Conservation (phyloP, 306 rosid species). For the Hippophae rhamnoides region DNA sequence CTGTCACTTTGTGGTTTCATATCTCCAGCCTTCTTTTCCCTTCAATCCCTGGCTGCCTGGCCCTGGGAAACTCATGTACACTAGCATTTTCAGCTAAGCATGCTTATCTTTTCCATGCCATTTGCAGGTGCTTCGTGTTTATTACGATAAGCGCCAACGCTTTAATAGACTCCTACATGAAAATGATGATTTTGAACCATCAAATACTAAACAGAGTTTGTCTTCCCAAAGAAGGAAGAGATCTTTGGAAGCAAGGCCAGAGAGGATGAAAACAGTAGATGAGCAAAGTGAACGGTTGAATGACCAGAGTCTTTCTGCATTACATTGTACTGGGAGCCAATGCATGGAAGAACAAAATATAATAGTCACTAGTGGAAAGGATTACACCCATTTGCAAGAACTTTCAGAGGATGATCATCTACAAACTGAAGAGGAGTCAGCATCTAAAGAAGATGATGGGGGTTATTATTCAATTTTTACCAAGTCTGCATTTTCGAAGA, state of each 20-base stretch:
- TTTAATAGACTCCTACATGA: constrained; percentile 36
- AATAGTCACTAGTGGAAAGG: constrained; percentile 27
- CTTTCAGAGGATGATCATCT: constrained; percentile 33
- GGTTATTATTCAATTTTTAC: constrained; percentile 33
- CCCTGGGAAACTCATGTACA: too few species aligned
- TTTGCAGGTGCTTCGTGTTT: constrained; percentile 71
- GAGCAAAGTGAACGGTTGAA: constrained; percentile 28
- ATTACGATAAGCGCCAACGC: constrained; percentile 46
- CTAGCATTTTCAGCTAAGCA: neutral
- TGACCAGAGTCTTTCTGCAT: constrained; percentile 12
- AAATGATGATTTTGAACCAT: constrained; percentile 21
- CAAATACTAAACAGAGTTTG: constrained; percentile 23
- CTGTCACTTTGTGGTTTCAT: neutral
- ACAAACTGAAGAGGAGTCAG: constrained; percentile 29
- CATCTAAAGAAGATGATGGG: constrained; percentile 29
- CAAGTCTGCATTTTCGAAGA: constrained; percentile 33
- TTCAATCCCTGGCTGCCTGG: too few species aligned
- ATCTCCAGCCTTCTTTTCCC: neutral
- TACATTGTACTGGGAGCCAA: constrained; percentile 22
- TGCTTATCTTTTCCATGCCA: constrained; percentile 10
- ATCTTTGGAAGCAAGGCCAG: constrained; percentile 33
- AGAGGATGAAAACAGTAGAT: constrained; percentile 39
- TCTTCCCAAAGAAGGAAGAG: constrained; percentile 29
- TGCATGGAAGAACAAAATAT: constrained; percentile 27
- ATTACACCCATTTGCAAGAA: constrained; percentile 23